phyloP scores from a whole-genome alignment of 2,329 filamentous ascomycete species.

The Arthrobotrys megalospora region DNA sequence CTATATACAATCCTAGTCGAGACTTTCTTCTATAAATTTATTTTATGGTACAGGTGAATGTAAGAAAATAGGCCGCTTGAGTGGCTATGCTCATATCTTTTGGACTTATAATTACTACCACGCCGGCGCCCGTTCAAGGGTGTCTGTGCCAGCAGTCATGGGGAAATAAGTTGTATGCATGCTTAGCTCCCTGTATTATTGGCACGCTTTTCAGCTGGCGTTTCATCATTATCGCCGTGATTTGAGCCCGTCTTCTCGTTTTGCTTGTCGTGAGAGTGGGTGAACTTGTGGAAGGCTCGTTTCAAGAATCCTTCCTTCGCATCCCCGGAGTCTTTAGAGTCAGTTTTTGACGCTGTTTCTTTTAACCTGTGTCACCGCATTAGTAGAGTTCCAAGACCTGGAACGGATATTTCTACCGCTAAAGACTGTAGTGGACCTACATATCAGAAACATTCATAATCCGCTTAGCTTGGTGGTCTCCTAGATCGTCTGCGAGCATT shows the following conservation, averaged over 20 bases:
- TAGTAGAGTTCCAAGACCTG: neutral
- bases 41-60: conserved; percentile 19
- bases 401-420: too few relatives aligned
- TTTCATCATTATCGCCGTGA: neutral
- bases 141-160: too few relatives aligned
- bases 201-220: conserved; percentile 35
- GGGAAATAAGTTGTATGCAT: neutral
- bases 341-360: conserved; percentile 24
- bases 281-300: conserved; percentile 51
- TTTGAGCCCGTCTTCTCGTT: conserved; percentile 27
- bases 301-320: conserved; percentile 46
- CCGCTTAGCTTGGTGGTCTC: conserved; percentile 89
- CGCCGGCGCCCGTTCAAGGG: too few relatives aligned
- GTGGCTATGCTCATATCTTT: too few relatives aligned
- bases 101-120: too few relatives aligned
- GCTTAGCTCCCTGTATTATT: conserved; percentile 28
- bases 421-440: conserved; percentile 10
- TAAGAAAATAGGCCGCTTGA: neutral
- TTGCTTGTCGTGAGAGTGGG: conserved; percentile 47
- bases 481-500: conserved; percentile 96
- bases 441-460: conserved; percentile 83
- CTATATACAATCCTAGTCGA: conserved; percentile 28
- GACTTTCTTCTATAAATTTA: conserved; percentile 20
- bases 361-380: conserved; percentile 24
- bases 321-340: conserved; percentile 14